Base-by-base conservation (phyloP, 768 basidiomycete species). In the Crepidotus variabilis region DNA sequence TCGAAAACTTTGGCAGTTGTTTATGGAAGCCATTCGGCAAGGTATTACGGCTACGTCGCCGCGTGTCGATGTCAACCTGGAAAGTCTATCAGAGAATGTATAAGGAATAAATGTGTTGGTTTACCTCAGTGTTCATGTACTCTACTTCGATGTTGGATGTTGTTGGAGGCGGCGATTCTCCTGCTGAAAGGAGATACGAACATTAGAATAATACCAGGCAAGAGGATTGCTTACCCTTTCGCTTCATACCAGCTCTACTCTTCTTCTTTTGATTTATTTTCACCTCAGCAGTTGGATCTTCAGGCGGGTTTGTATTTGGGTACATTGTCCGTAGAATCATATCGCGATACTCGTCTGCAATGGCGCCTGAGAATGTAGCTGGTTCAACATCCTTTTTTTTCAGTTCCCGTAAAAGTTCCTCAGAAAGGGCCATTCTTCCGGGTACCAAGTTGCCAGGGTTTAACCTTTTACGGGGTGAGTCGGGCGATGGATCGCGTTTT, bases 241-340 rank as follows among this genome's bases (percentile, higher is more conserved):
- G 54, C 32, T 51, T 56, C 16, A 51, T 48, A 56, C 60, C 46
- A 18, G 48, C 46, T 65, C 60, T 14, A 36, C 54, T 52, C 52
- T 62, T 50, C 52, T 63, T 10, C 58, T 56, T 57, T 39, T 20
- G 52, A 54, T 11, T 21, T 57, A 39, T 55, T 53, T 50, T 57
- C 51, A 6, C 20, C 50, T 57, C 52, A 11, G 34, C 39, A 50
- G 51, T 53, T 39, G 43, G 20, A 28, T 43, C 24, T 16, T 13
- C 4, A 36, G 46, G 24, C 39, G 45, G 56, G 13, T 68, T 55
- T 48, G 77, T 73, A 6, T 68, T 75, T 33, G 84, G 82, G 63
- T 90, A 90, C 85, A 89, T 89, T n/a, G 70, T 67, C 22, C 75
- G 67, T 49, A 89, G 63, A 55, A 85, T 67, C 14, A 79, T 63